Base-by-base conservation (phyloP, 495 filamentous ascomycete species). In the Talaromyces nanjingensis region DNA sequence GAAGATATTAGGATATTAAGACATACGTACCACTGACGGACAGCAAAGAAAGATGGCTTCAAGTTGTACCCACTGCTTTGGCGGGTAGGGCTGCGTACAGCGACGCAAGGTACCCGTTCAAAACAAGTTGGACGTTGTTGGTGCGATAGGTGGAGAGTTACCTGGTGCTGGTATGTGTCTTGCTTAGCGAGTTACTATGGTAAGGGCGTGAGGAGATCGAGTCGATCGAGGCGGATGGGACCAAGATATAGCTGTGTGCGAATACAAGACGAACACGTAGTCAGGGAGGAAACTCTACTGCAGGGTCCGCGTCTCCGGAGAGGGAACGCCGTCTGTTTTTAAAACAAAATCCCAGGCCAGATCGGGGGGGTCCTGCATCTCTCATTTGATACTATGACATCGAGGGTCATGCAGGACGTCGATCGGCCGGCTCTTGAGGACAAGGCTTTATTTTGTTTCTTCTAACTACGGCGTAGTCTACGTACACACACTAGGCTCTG, bases 301-400 rank as follows among this genome's bases (percentile, higher is more conserved):
- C 60, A 62, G 45, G 60, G 60, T 62, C 60, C 60, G 45, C 42
- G 22, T 61, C 42, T 33, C 27, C 53, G 22, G 25, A 61, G 59
- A 61, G 60, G 60, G 63, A 34, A 65, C 55, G 39, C 52, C 60
- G 60, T 62, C 60, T 49, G 60, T 37, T 63, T 65, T 65, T 63
- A 65, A 62, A 56, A 14, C 53, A 56, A 29, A 39, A 18, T 37
- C 27, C 33, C 58, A 39, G 45, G 58, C 29, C 53, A 33, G 56
- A 20, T 29, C 18, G 69, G 73, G 66, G 67, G 66, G 66, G 74
- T 81, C 69, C 75, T 72, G 71, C 74, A 73, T 69, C 75, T 80
- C 78, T 76, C 80, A 84, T 82, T 83, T 81, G 81, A 76, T 79
- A 74, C 77, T 52, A 76, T 76, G 75, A 73, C 70, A 72, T 71